These are phyloP conservation scores for Trichophyton mentagrophytes DNA, from an alignment of 2,329 filamentous ascomycete genomes.

Conservation along the genomic window DNA sequence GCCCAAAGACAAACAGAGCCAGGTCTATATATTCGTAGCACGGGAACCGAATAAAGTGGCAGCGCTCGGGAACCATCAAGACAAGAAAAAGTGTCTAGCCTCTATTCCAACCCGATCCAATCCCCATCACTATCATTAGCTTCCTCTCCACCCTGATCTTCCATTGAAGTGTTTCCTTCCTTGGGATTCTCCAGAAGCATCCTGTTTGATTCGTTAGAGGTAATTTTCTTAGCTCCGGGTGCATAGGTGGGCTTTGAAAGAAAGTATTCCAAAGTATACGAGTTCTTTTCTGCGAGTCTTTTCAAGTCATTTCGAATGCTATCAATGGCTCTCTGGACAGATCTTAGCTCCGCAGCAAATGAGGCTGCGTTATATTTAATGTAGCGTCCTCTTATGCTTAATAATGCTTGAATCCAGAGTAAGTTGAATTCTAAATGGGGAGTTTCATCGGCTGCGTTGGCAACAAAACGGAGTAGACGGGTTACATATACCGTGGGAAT, in stretches of 20 bases:
- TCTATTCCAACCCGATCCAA: constrained; percentile 41
- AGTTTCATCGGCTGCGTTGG: constrained; percentile 73
- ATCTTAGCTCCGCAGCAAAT: constrained; percentile 70
- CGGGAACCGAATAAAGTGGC: neutral
- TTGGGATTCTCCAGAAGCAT: neutral
- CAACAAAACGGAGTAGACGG: constrained; percentile 73
- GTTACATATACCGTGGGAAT: constrained; percentile 78
- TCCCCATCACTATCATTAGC: constrained; percentile 34
- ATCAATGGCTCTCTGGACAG: constrained; percentile 66
- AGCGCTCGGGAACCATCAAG: neutral
- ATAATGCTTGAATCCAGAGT: constrained; percentile 71
- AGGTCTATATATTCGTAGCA: neutral
- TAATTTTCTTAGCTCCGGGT: neutral
- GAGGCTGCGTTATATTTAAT: constrained; percentile 68
- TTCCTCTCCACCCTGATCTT: constrained; percentile 20
- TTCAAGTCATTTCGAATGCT: constrained; percentile 74
- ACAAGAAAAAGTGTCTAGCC: constrained; percentile 17
- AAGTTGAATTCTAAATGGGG: constrained; percentile 93
- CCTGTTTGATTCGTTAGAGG: constrained; percentile 14
- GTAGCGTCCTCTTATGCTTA: constrained; percentile 74
- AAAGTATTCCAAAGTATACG: constrained; percentile 79
- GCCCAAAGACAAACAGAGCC: neutral
- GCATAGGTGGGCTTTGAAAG: constrained; percentile 37
- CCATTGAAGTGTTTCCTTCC: constrained; percentile 19
- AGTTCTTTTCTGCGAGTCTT: constrained; percentile 72